Percentiles rank a stretch among this genome's conserved stretches.
Evolutionary conservation across 495 filamentous ascomycete genomes (phyloP).

Genomic region (Bryoglossum gracile): DNA sequence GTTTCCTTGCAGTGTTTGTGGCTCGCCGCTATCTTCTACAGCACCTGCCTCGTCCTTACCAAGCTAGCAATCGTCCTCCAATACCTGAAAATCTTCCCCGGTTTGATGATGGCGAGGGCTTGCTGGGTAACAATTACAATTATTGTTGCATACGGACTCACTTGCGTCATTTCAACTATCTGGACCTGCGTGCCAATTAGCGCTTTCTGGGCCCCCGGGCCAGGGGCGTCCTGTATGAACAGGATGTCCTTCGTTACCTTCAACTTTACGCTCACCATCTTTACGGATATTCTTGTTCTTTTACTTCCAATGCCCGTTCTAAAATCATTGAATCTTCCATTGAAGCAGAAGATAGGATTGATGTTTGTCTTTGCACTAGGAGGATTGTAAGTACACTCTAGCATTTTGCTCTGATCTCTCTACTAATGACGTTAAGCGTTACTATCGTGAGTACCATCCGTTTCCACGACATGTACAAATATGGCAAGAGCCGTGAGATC

Average conservation of each 20-base stretch:
- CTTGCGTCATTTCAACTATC: conserved; percentile 24
- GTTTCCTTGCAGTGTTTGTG: conserved; percentile 10
- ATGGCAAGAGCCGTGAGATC: conserved; percentile 28
- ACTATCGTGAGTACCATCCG: conserved; percentile 31
- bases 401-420: not conserved
- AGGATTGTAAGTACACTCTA: conserved; percentile 24
- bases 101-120: conserved; percentile 9
- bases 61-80: conserved; percentile 29
- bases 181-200: conserved; percentile 47
- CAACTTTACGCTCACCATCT: conserved; percentile 41
- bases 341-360: conserved; percentile 39
- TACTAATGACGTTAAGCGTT: not conserved
- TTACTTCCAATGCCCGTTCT: conserved; percentile 42
- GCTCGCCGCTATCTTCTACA: conserved; percentile 25
- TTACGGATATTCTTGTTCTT: conserved; percentile 45
- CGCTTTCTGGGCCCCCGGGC: conserved; percentile 12
- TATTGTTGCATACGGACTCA: conserved; percentile 17
- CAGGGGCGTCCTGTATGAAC: conserved; percentile 41
- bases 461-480: conserved; percentile 35
- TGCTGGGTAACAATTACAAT: conserved; percentile 20
- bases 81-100: conserved; percentile 27
- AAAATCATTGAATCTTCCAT: conserved; percentile 33
- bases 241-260: conserved; percentile 33
- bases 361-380: conserved; percentile 44
- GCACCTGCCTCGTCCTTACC: conserved; percentile 20